Base-by-base conservation (phyloP, 2,329 filamentous ascomycete species). In the Sphaceloma murrayae region DNA sequence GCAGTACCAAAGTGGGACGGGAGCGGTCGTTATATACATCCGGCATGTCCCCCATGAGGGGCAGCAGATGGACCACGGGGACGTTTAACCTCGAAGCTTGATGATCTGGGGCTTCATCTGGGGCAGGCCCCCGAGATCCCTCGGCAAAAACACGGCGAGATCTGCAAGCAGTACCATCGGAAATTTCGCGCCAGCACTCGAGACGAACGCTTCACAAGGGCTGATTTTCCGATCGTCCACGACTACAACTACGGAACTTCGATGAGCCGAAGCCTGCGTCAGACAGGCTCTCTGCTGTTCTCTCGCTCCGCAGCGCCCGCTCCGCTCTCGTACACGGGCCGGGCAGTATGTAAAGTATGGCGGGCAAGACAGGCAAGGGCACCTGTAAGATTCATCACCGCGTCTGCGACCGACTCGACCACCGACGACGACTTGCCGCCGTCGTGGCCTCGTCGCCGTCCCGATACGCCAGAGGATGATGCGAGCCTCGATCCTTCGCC, bases 401-500 rank as follows among this genome's bases (percentile, higher is more conserved):
- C 46, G 1, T 31, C 43, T 3, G 31, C 43, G 7, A 19, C 18
- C 6, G 31, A 26, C 8, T 39, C 34, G 26, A 42, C 33, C 13
- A 29, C 36, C 7, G 40, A 45, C 43, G 14, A 42, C 21, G 27
- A 46, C 13, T 17, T 26, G 18, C 19, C 44, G 14, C 10, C n/a
- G 36, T 30, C 21, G 10, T 39, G 30, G 44, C 5, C 42, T 34
- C 24, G 26, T 46, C 19, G 38, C 32, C 22, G 6, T 13, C n/a
- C 5, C n/a, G 32, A 45, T 14, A 18, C n/a, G 32, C 30, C 14
- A 14, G 22, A 19, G 30, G 31, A n/a, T n/a, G n/a, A 31, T 18
- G 27, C 31, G 4, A 81, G 80, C 51, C 74, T 95, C 14, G 84
- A 94, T 59, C 89, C 89, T 2, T 60, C 75, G 0, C 86, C 88